Conservation (phyloP, 768 basidiomycete species). For the Russula vinacea region DNA sequence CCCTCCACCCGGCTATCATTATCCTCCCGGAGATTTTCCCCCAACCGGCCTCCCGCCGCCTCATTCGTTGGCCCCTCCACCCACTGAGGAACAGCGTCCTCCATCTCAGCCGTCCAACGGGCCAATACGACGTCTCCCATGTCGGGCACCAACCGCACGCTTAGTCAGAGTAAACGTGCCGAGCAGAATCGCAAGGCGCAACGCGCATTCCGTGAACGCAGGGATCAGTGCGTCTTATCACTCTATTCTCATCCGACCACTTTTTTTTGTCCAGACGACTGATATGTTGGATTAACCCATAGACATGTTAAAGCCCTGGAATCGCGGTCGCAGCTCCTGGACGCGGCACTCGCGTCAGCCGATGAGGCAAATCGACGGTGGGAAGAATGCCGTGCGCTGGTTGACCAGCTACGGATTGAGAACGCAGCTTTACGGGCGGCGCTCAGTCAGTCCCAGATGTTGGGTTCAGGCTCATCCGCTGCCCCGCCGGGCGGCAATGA, state of each 20-base stretch:
- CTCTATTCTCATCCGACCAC: too few species aligned
- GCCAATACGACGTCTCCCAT: neutral
- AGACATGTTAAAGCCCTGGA: slow-evolving; percentile 88
- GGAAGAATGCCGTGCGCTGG: slow-evolving; percentile 86
- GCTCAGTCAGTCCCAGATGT: slow-evolving; percentile 46
- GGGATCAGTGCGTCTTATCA: slow-evolving; percentile 69
- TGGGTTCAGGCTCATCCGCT: slow-evolving; percentile 14
- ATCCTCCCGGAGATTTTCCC: slow-evolving; percentile 31
- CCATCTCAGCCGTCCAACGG: slow-evolving; percentile 28
- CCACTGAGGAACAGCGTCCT: slow-evolving; percentile 20
- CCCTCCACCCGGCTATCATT: slow-evolving; percentile 37
- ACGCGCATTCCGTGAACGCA: slow-evolving; percentile 82
- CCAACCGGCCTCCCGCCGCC: slow-evolving; percentile 26
- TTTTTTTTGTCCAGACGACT: neutral
- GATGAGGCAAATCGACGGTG: slow-evolving; percentile 87
- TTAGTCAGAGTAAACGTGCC: slow-evolving; percentile 82
- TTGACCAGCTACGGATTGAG: slow-evolving; percentile 84
- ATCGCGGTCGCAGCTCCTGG: slow-evolving; percentile 78
- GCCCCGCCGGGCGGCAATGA: slow-evolving; percentile 10
- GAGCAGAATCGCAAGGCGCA: slow-evolving; percentile 96
- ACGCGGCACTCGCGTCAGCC: slow-evolving; percentile 80
- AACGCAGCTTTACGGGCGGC: slow-evolving; percentile 75
- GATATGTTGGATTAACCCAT: slow-evolving; percentile 4
- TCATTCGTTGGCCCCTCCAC: slow-evolving; percentile 19
- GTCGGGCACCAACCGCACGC: slow-evolving; percentile 45